Evolutionary conservation across 305 asterid species (phyloP).

Genomic region (Fraxinus sp.): DNA sequence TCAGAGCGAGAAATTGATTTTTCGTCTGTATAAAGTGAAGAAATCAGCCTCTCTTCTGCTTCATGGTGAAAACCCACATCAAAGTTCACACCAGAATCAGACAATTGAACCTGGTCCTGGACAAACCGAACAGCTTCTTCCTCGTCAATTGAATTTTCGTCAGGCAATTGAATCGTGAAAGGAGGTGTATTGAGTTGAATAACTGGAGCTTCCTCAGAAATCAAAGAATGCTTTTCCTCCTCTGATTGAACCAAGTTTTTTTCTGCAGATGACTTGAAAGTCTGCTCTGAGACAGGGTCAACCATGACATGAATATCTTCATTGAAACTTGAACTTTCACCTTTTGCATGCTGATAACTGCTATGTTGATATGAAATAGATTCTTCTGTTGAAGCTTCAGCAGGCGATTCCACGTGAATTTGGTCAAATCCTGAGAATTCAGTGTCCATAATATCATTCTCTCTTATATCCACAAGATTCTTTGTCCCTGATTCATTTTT

Average conservation of each 20-base stretch:
- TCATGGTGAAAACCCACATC: slow-evolving; percentile 32
- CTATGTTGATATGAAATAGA: slow-evolving; percentile 23
- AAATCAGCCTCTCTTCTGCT: slow-evolving; percentile 38
- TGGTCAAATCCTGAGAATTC: slow-evolving; percentile 30
- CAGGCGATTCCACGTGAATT: slow-evolving; percentile 26
- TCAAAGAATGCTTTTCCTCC: slow-evolving; percentile 27
- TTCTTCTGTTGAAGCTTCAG: slow-evolving; percentile 31
- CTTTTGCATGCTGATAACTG: slow-evolving; percentile 23
- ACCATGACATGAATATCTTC: slow-evolving; percentile 17
- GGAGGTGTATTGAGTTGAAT: slow-evolving; percentile 28
- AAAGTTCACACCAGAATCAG: slow-evolving; percentile 17
- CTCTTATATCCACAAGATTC: slow-evolving; percentile 29
- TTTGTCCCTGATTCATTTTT: slow-evolving; percentile 29
- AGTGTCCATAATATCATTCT: slow-evolving; percentile 10
- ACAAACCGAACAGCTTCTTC: slow-evolving; percentile 35
- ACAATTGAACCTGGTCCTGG: neutral
- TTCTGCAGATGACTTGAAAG: slow-evolving; percentile 3
- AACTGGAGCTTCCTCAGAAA: slow-evolving; percentile 20
- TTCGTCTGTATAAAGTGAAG: slow-evolving; percentile 39
- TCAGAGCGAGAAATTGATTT: slow-evolving; percentile 34
- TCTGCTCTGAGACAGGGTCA: slow-evolving; percentile 23
- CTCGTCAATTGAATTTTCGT: slow-evolving; percentile 32
- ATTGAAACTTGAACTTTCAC: slow-evolving; percentile 21
- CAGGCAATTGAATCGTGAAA: slow-evolving; percentile 28
- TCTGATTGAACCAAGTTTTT: slow-evolving; percentile 9